These are phyloP conservation scores for Monosporascus sp. DNA, from an alignment of 2,329 filamentous ascomycete species.

Conservation along the genomic window DNA sequence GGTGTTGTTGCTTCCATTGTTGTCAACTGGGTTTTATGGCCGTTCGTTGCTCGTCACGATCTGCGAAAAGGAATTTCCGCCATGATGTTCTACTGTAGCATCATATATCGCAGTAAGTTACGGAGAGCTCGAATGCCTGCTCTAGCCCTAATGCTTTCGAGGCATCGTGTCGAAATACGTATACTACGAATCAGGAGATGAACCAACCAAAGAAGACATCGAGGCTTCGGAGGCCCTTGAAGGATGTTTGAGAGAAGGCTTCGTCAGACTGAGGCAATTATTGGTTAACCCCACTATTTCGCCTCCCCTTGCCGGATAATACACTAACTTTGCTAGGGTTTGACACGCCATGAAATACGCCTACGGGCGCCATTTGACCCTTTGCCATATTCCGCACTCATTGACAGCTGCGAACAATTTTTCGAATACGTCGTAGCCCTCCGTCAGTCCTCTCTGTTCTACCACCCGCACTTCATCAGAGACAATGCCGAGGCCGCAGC, in stretches of 20 bases:
- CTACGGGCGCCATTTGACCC: slow-evolving; percentile 53
- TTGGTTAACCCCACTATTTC: slow-evolving; percentile 29
- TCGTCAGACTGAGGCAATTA: slow-evolving; percentile 52
- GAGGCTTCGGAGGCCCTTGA: slow-evolving; percentile 52
- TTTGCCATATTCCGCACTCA: slow-evolving; percentile 50
- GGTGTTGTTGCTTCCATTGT: slow-evolving; percentile 49
- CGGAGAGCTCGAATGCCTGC: not conserved
- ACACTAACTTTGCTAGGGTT: slow-evolving; percentile 26
- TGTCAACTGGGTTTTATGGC: slow-evolving; percentile 57
- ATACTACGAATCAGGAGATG: slow-evolving; percentile 50
- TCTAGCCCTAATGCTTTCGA: slow-evolving; percentile 13
- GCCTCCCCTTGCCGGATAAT: not conserved
- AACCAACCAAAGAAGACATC: slow-evolving; percentile 47
- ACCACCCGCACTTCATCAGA: slow-evolving; percentile 47
- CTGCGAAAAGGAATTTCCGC: slow-evolving; percentile 48
- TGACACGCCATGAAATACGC: slow-evolving; percentile 55
- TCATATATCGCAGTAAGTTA: slow-evolving; percentile 47
- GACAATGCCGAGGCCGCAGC: slow-evolving; percentile 44
- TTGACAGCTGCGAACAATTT: slow-evolving; percentile 51
- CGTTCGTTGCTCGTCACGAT: slow-evolving; percentile 55
- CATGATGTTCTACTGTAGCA: slow-evolving; percentile 53
- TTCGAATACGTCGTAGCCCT: slow-evolving; percentile 55
- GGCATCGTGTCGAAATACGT: slow-evolving; percentile 51
- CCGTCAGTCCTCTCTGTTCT: slow-evolving; percentile 53
- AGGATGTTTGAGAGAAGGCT: slow-evolving; percentile 54